These are phyloP conservation scores for Marasmius fiardii DNA, from an alignment of 1,284 basidiomycete genomes.

Conservation along the genomic window DNA sequence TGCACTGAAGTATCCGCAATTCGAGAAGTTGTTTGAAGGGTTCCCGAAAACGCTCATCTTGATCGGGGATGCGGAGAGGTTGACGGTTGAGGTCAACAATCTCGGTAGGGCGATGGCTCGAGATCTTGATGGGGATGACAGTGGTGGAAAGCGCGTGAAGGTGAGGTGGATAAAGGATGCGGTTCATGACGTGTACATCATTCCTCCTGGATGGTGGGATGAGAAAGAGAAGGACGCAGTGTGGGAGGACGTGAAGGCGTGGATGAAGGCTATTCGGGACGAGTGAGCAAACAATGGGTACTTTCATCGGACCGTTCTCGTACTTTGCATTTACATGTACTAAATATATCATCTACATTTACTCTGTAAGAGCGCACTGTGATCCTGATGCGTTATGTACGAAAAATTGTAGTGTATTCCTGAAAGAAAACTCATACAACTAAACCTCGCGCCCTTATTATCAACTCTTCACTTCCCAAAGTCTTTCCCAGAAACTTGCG, in stretches of 20 bases:
- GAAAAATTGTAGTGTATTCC: no score
- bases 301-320: not conserved
- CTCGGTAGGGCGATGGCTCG: conserved; percentile 16
- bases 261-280: conserved; percentile 21
- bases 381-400: no score
- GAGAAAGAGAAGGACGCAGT: conserved; percentile 21
- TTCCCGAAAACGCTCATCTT: conserved; percentile 43
- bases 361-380: no score
- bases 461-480: not conserved
- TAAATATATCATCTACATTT: no score
- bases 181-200: conserved; percentile 33
- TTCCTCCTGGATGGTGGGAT: conserved; percentile 33
- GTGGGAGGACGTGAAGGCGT: conserved; percentile 25
- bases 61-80: conserved; percentile 34
- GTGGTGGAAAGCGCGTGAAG: conserved; percentile 26
- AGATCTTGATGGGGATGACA: not conserved
- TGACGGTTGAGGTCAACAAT: conserved; percentile 31
- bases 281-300: not conserved
- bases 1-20: conserved; percentile 15
- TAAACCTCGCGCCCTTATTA: conserved; percentile 4
- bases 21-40: conserved; percentile 37
- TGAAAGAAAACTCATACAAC: no score
- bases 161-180: conserved; percentile 31
- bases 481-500: conserved; percentile 20
- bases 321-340: no score